A percentile compares a stretch with the other conserved stretches of the same genome.
Evolutionary conservation across 768 basidiomycete genomes (phyloP).

Genomic region (Psilocybe cyanescens): DNA sequence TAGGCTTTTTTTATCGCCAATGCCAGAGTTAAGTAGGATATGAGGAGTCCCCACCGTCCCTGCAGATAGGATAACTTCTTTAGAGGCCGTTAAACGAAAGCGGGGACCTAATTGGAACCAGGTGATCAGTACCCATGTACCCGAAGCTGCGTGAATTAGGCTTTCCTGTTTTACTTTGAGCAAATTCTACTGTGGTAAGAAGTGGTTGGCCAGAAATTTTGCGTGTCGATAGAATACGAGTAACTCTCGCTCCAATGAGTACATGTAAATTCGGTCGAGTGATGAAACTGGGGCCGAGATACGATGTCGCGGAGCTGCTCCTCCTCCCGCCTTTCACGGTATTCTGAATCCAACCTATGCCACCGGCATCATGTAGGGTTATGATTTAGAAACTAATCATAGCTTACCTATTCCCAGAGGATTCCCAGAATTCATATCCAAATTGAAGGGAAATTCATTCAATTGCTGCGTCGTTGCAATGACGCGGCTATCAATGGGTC

Average conservation of each 20-base stretch:
- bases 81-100: constrained; percentile 1
- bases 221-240: constrained; percentile 12
- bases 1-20: constrained; percentile 32
- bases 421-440: constrained; percentile 22
- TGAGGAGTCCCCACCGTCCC: constrained; percentile 38
- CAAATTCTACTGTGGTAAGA: constrained; percentile 14
- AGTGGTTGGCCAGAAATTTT: neutral
- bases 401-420: constrained; percentile 22
- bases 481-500: constrained; percentile 21
- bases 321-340: constrained; percentile 19
- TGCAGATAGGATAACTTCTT: constrained; percentile 40
- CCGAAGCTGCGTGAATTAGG: neutral
- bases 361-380: neutral
- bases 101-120: neutral
- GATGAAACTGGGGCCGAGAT: constrained; percentile 16
- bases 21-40: constrained; percentile 35
- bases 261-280: constrained; percentile 23
- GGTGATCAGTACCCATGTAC: neutral
- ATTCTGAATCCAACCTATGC: constrained; percentile 18
- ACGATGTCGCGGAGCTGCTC: constrained; percentile 22
- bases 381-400: neutral
- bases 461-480: constrained; percentile 27
- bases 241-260: constrained; percentile 18
- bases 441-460: constrained; percentile 38
- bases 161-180: constrained; percentile 5